Evolutionary conservation across 208 protist genomes (phyloP).

Genomic region (Perkinsela sp.): DNA sequence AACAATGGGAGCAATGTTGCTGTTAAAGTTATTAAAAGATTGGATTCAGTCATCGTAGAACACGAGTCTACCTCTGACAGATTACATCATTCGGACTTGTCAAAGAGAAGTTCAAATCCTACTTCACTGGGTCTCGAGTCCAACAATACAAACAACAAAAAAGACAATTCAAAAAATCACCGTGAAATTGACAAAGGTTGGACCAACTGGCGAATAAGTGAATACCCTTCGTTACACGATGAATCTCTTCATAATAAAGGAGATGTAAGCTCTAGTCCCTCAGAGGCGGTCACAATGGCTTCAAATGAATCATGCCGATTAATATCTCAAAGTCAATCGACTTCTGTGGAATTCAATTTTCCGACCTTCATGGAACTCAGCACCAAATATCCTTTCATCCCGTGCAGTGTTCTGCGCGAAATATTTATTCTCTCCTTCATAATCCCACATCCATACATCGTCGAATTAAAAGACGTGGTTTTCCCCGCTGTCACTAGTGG

Average conservation of each 20-base stretch:
- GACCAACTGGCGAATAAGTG: conserved; percentile 16
- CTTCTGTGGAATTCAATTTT: background rate
- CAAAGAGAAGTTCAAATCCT: background rate
- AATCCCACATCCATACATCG: background rate
- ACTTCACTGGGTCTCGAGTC: background rate
- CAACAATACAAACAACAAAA: background rate
- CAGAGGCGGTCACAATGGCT: background rate
- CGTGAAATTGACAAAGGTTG: background rate
- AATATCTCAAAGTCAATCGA: background rate
- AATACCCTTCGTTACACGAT: conserved; percentile 65
- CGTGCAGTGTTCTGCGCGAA: background rate
- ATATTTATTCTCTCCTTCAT: background rate
- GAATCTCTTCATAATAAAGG: background rate
- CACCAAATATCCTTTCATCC: background rate
- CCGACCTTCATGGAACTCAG: background rate
- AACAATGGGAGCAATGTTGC: conserved; percentile 8
- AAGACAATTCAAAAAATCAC: background rate
- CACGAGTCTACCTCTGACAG: background rate
- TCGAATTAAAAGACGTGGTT: background rate
- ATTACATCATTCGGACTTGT: conserved; percentile 6
- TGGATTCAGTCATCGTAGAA: conserved; percentile 15
- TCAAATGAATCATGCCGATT: background rate
- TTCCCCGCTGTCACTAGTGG: background rate
- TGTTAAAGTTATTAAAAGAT: background rate
- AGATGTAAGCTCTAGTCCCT: background rate